Evolutionary conservation across 108 stramenopile genomes (phyloP), one percentile per base, ranked within the genome.

Genomic region (Pinguiococcus pyrenoidosus): DNA sequence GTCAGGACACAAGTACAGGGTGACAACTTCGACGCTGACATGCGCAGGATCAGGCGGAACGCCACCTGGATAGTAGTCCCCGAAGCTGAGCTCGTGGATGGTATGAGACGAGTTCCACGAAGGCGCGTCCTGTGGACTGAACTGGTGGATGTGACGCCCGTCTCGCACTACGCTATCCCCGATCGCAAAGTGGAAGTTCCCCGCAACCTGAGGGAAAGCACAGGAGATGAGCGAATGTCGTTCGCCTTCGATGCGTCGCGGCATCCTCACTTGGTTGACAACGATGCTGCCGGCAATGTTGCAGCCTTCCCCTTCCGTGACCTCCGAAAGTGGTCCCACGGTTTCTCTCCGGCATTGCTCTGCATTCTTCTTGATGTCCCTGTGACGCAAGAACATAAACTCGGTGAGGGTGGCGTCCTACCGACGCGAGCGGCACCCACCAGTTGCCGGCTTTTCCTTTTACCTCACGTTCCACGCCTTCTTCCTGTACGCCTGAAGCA

Each of bases 131-230:
- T 84, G 38, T 4, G 63, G 63, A 22, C 53, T 60, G 59, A 69
- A 77, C 39, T 72, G 56, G 46, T 74, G 75, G 39, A 74, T 82
- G 46, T 93, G 88, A 4, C 82, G 60, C 26, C 91, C 91, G 47
- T 88, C 83, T 32, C 83, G 66, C 51, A 92, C 86, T 22, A 92
- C 70, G 14, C 87, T 81, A 45, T 95, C 96, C 12, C 92, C 96
- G 75, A 91, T 85, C 30, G 92, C 92, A 51, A 94, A 82, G 68
- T 98, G 89, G 53, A 98, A 92, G 49, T 95, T 98, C 0, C 96
- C 96, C 10, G 81, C 82, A 0, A 95, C 92, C 49, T 56, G 38
- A 17, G 14, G 14, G 0, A 16, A 17, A 39, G 38, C 14, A 17
- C 14, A 39, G 38, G 38, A 17, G 14, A 14, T 12, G 0, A 5